These are phyloP conservation scores for Mallotus nudiflorus DNA, from an alignment of 345 rosid genomes.

Conservation along the genomic window DNA sequence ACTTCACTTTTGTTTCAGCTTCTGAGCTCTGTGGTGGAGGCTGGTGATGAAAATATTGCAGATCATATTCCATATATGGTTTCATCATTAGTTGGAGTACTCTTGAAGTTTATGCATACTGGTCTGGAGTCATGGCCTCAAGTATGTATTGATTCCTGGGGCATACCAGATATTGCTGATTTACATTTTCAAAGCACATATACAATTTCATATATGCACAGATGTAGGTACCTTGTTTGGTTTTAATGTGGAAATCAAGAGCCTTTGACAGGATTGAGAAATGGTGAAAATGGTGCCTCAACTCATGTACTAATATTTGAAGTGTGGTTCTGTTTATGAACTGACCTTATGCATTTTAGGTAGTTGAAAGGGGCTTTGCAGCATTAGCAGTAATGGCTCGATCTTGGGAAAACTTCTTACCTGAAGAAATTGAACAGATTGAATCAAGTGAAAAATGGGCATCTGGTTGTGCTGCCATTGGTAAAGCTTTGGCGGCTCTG, in stretches of 20 bases:
- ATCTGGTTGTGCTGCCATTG: constrained; percentile 57
- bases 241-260: neutral
- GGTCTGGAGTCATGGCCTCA: constrained; percentile 63
- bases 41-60: constrained; percentile 51
- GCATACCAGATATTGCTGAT: neutral
- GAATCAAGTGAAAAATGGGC: constrained; percentile 48
- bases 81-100: constrained; percentile 51
- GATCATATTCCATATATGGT: constrained; percentile 69
- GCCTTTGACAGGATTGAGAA: neutral
- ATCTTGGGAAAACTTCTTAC: constrained; percentile 62
- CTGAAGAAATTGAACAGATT: constrained; percentile 48
- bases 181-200: neutral
- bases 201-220: neutral
- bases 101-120: constrained; percentile 51
- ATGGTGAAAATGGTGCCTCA: neutral
- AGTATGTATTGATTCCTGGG: constrained; percentile 43
- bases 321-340: constrained; percentile 12
- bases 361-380: constrained; percentile 66
- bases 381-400: constrained; percentile 64
- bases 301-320: neutral
- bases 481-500: constrained; percentile 64
- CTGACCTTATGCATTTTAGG: constrained; percentile 39
- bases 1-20: constrained; percentile 63
- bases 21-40: constrained; percentile 65
- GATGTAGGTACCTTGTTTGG: neutral